phyloP scores from a whole-genome alignment of 257 asterid genomes.

The Leptodermis oblonga region DNA sequence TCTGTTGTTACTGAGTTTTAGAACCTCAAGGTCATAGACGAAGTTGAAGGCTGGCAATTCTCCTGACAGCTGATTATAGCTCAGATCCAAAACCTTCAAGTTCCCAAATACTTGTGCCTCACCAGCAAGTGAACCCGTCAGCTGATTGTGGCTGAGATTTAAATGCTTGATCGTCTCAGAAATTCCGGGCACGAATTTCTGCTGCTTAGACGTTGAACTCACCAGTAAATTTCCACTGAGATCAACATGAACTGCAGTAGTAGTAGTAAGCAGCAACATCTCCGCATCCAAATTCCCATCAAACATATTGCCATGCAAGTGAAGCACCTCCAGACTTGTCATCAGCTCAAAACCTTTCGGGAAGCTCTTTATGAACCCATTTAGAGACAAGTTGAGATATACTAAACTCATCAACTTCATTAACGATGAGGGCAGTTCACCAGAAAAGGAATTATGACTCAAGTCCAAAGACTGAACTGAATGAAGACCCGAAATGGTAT shows the following conservation, averaged over 20 bases:
- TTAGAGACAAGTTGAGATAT: conserved; percentile 66
- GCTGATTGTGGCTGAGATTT: conserved; percentile 71
- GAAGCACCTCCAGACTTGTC: conserved; percentile 63
- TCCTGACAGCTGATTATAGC: conserved; percentile 83
- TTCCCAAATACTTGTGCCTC: conserved; percentile 60
- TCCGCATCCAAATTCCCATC: conserved; percentile 66
- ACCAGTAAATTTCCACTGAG: conserved; percentile 67
- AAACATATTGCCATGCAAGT: conserved; percentile 84
- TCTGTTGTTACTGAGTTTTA: conserved; percentile 68
- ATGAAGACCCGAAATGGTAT: conserved; percentile 50
- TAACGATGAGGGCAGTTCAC: conserved; percentile 57
- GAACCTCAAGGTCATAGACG: conserved; percentile 77
- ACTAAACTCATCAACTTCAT: conserved; percentile 50
- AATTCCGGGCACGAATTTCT: conserved; percentile 45
- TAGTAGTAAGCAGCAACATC: conserved; percentile 61
- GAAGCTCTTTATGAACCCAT: conserved; percentile 53
- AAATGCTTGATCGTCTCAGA: conserved; percentile 63
- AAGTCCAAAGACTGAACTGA: conserved; percentile 67
- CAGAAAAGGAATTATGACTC: conserved; percentile 71
- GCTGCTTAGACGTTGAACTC: conserved; percentile 40
- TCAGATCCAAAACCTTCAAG: conserved; percentile 82
- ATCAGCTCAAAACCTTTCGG: conserved; percentile 80
- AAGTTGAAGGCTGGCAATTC: conserved; percentile 84
- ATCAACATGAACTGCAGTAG: conserved; percentile 73
- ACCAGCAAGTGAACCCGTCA: conserved; percentile 66